These are phyloP conservation scores for Arthonia radiata DNA, from an alignment of 495 filamentous ascomycete species.

Conservation along the genomic window DNA sequence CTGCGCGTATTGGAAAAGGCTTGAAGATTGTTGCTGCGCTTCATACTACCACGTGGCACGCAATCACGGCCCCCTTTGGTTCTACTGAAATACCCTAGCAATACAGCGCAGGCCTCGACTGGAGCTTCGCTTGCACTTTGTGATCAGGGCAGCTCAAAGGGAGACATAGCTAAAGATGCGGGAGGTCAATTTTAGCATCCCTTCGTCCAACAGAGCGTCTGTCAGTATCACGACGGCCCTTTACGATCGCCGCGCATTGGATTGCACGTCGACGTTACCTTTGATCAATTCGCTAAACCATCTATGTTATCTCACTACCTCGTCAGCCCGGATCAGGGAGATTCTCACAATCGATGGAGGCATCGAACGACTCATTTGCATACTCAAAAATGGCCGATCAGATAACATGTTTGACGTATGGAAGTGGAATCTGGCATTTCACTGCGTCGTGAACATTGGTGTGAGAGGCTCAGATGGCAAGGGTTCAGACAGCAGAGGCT, in stretches of 20 bases:
- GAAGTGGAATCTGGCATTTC: conserved; percentile 99
- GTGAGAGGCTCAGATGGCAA: conserved; percentile 25
- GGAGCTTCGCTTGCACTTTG: too few relatives aligned
- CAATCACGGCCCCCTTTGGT: too few relatives aligned
- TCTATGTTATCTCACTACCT: conserved; percentile 91
- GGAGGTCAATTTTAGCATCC: conserved; percentile 99
- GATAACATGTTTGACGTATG: conserved; percentile 99
- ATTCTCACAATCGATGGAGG: conserved; percentile 97
- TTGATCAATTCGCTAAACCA: conserved; percentile 97
- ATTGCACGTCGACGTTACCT: conserved; percentile 91
- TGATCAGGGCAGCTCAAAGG: too few relatives aligned
- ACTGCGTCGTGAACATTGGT: conserved; percentile 96
- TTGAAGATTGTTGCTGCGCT: too few relatives aligned
- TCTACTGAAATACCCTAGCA: too few relatives aligned
- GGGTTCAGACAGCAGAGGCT: conserved; percentile 22
- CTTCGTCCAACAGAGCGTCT: conserved; percentile 97
- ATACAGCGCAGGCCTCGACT: too few relatives aligned
- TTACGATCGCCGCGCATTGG: conserved; percentile 88
- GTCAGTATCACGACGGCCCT: conserved; percentile 97
- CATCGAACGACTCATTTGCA: conserved; percentile 84
- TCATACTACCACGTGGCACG: too few relatives aligned
- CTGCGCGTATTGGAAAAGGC: too few relatives aligned
- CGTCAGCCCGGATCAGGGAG: conserved; percentile 90
- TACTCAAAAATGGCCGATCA: conserved; percentile 85
- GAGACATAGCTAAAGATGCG: too few relatives aligned